These are phyloP conservation scores for Cryptococcus maquisensis DNA, from an alignment of 1,284 basidiomycete genomes.

Conservation along the genomic window DNA sequence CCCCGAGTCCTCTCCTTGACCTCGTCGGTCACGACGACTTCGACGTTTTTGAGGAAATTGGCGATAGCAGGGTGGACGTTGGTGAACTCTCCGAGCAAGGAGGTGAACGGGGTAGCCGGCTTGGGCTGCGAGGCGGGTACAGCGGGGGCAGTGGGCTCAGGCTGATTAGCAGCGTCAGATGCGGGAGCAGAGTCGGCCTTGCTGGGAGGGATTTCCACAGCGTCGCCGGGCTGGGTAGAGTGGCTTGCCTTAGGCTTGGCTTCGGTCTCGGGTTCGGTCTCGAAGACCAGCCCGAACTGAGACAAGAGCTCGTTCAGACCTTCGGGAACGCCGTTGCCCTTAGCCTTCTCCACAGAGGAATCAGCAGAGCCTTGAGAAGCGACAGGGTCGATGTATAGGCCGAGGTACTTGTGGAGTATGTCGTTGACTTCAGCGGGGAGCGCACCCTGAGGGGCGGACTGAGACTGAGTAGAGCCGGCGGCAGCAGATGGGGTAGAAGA, in stretches of 20 bases:
- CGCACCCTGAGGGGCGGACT: too few relatives aligned
- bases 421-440: slow-evolving; percentile 23
- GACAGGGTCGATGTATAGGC: slow-evolving; percentile 28
- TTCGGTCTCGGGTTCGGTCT: slow-evolving; percentile 19
- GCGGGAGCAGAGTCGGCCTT: neutral
- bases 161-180: neutral
- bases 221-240: too few relatives aligned
- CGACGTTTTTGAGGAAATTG: slow-evolving; percentile 25
- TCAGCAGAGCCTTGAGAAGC: slow-evolving; percentile 7
- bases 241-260: neutral
- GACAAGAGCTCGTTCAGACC: slow-evolving; percentile 40
- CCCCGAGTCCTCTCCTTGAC: slow-evolving; percentile 2
- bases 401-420: slow-evolving; percentile 40
- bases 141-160: neutral
- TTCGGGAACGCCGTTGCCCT: slow-evolving; percentile 20
- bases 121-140: neutral
- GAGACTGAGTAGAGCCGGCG: too few relatives aligned
- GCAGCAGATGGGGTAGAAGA: too few relatives aligned
- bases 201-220: neutral
- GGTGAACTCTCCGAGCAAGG: slow-evolving; percentile 21
- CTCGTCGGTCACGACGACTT: slow-evolving; percentile 15
- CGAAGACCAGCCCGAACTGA: slow-evolving; percentile 43
- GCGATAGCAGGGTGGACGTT: slow-evolving; percentile 24
- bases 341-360: slow-evolving; percentile 2
- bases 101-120: slow-evolving; percentile 14